A percentile compares a stretch with the other conserved stretches of the same genome.
Evolutionary conservation across 2,329 filamentous ascomycete genomes (phyloP).

Genomic region (Fusarium sororula): DNA sequence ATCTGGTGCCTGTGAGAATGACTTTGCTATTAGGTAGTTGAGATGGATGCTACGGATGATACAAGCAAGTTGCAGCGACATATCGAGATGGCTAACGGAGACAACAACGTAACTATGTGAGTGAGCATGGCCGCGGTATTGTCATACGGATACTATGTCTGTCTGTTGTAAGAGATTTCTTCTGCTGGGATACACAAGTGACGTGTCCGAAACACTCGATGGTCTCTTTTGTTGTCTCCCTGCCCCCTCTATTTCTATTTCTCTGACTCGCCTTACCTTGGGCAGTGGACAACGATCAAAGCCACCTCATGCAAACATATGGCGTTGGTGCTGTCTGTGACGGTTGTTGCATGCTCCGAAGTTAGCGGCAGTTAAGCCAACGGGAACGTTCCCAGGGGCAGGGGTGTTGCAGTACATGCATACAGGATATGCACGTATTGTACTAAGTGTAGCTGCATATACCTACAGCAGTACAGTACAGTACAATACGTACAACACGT

Average conservation of each 20-base stretch:
- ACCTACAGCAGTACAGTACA: background rate
- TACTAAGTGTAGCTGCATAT: background rate
- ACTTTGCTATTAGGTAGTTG: background rate
- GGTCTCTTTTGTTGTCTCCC: background rate
- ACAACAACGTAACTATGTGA: background rate
- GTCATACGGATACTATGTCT: background rate
- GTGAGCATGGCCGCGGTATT: background rate
- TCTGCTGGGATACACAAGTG: background rate
- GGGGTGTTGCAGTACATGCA: background rate
- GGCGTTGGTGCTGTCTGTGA: conserved; percentile 32
- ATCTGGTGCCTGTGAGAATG: background rate
- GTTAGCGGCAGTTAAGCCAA: conserved; percentile 29
- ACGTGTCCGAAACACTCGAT: conserved; percentile 7
- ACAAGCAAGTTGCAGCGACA: background rate
- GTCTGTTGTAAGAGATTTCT: background rate
- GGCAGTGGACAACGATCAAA: background rate
- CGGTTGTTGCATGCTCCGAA: conserved; percentile 22
- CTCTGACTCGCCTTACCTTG: background rate
- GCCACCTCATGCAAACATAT: conserved; percentile 22
- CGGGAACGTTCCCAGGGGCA: conserved; percentile 6
- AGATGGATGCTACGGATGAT: background rate
- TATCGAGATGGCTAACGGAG: conserved; percentile 3
- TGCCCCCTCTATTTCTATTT: background rate
- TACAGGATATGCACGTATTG: background rate
- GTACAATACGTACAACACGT: conserved; percentile 6